Evolutionary conservation across 208 protist species (phyloP).

Genomic region (Acanthamoeba healyi): DNA sequence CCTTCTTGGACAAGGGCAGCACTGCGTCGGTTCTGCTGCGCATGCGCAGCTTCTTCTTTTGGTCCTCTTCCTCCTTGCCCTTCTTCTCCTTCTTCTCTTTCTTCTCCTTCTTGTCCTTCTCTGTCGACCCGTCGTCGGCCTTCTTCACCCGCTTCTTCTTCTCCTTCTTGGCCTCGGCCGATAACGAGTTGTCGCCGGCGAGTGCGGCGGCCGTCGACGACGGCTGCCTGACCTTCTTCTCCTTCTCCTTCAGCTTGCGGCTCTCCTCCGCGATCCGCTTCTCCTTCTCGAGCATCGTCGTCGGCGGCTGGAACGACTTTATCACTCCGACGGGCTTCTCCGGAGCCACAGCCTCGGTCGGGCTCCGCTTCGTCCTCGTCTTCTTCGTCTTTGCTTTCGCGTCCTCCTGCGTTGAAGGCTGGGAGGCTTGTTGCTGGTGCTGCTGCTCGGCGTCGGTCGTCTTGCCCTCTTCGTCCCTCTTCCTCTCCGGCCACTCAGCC

Average conservation of each 20-base stretch:
- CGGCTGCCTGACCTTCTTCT: not conserved
- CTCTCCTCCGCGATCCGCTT: not conserved
- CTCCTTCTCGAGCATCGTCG: conserved; percentile 8
- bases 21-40: not conserved
- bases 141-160: not conserved
- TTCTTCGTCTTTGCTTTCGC: not conserved
- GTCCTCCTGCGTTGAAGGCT: not conserved
- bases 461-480: not conserved
- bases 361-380: not conserved
- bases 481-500: not conserved
- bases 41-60: not conserved
- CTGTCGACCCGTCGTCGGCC: not conserved
- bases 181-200: too few relatives aligned
- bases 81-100: conserved; percentile 3
- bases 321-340: not conserved
- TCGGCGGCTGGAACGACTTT: conserved; percentile 11
- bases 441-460: too few relatives aligned
- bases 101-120: not conserved
- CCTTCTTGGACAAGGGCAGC: not conserved
- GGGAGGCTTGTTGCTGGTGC: too few relatives aligned
- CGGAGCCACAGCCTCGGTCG: not conserved
- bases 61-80: not conserved
- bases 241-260: not conserved
- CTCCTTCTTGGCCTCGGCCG: not conserved
- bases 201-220: not conserved